Base-by-base conservation (phyloP, 2,329 filamentous ascomycete species). In the Aspergillus hiratsukae region DNA sequence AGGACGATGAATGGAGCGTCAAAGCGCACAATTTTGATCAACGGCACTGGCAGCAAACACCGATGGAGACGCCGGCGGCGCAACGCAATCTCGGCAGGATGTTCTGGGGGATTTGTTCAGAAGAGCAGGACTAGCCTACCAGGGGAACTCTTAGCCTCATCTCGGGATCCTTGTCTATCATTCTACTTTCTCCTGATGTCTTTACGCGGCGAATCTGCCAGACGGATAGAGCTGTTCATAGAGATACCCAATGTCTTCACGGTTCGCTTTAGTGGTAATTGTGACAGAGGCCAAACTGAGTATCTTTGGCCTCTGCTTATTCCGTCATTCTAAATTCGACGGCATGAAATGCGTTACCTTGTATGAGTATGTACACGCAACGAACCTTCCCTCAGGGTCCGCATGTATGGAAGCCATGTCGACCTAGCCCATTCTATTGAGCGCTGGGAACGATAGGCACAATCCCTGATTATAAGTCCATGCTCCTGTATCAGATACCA, bases 1-100 rank as follows among this genome's bases (percentile, higher is more conserved):
- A 79, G 51, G 81, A 83, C 61, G 76, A 80, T 53, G 78, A 66
- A 10, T 81, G 77, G 72, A 81, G 76, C 64, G 72, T 81, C 14
- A 75, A 77, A 50, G 74, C 74, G 48, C 80, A 82, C 65, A 72
- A 73, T 57, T 55, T 71, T 9, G 59, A 45, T 6, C 64, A 63
- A 11, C 53, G 31, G 11, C 61, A 63, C 37, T 55, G 59, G 51
- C 68, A 63, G 56, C 62, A 64, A 25, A 53, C 58, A 17, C 54
- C 49, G 25, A 57, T 58, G 8, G 61, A 56, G 29, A 59, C 56
- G 40, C 59, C 61, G 46, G 4, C 60, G 31, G 45, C 56, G 23
- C 58, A 54, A 21, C 58, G 28, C 65, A 66, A 43, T 59, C 63
- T 28, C 64, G 65, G 52, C 55, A 57, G 21, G 73, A 77, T 64